Conservation (phyloP, 2,329 filamentous ascomycete genomes). For the Pseudocercospora musae region DNA sequence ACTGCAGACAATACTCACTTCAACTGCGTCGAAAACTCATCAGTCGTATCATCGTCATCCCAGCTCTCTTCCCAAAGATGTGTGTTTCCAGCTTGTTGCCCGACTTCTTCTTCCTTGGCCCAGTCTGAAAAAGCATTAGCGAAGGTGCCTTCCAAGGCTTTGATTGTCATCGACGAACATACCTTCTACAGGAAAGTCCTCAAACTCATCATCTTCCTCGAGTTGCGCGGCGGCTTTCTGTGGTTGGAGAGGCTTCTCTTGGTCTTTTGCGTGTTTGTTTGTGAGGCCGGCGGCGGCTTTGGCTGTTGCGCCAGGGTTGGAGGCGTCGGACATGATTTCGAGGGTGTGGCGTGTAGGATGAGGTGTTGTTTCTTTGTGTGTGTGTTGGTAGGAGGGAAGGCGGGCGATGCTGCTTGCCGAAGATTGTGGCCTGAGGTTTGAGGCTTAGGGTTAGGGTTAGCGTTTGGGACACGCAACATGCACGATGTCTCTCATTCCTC, state of each 20-base stretch:
- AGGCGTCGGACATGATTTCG: slow-evolving; percentile 47
- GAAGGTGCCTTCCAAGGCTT: too few relatives aligned
- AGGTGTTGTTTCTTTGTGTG: not conserved
- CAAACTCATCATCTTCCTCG: slow-evolving; percentile 98
- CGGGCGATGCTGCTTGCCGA: not conserved
- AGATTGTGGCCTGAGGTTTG: too few relatives aligned
- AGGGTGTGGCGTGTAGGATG: not conserved
- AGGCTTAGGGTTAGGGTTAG: too few relatives aligned
- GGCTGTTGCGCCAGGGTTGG: slow-evolving; percentile 29
- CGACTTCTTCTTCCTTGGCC: slow-evolving; percentile 80
- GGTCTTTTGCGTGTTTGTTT: slow-evolving; percentile 37
- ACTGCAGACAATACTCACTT: slow-evolving; percentile 59
- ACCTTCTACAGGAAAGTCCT: slow-evolving; percentile 98
- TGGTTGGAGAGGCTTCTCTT: slow-evolving; percentile 51
- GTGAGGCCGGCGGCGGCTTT: slow-evolving; percentile 42
- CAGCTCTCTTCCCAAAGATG: slow-evolving; percentile 99
- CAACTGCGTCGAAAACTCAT: slow-evolving; percentile 92
- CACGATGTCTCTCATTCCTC: not conserved
- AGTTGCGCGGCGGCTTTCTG: slow-evolving; percentile 66
- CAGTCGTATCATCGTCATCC: slow-evolving; percentile 96
- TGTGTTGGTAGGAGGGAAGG: too few relatives aligned
- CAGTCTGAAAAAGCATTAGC: slow-evolving; percentile 79
- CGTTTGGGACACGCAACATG: not conserved
- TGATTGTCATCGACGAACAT: too few relatives aligned
- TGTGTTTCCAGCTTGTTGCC: slow-evolving; percentile 57